phyloP scores from a whole-genome alignment of 163 green algal species.

The Picocystis sp. region DNA sequence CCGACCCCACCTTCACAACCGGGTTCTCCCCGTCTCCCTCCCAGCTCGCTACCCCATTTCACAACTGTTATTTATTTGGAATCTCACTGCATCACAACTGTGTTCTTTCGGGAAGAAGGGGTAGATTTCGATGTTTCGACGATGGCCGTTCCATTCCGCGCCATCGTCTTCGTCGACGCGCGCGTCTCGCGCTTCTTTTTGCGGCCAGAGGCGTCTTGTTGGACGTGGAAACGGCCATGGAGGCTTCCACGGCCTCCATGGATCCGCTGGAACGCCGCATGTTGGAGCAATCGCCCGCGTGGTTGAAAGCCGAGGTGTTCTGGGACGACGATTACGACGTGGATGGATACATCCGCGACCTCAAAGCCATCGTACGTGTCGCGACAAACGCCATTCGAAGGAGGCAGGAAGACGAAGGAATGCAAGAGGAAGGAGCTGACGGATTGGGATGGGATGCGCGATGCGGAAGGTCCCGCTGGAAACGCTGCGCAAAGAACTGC shows the following conservation, averaged over 20 bases:
- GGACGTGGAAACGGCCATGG: neutral
- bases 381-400: neutral
- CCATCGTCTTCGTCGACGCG: too few relatives aligned
- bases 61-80: too few relatives aligned
- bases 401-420: neutral
- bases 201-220: too few relatives aligned
- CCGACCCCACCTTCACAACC: too few relatives aligned
- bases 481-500: conserved; percentile 55
- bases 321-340: conserved; percentile 44
- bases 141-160: too few relatives aligned
- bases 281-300: conserved; percentile 22
- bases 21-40: too few relatives aligned
- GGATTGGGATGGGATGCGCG: neutral
- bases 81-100: too few relatives aligned
- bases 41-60: too few relatives aligned
- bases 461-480: conserved; percentile 62
- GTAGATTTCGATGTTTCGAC: too few relatives aligned
- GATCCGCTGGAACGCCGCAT: neutral
- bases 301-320: conserved; percentile 68
- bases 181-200: too few relatives aligned
- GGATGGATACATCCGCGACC: conserved; percentile 55
- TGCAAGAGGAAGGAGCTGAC: too few relatives aligned
- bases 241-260: neutral
- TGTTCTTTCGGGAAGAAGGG: too few relatives aligned
- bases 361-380: conserved; percentile 53